Percentiles rank a stretch among this genome's conserved stretches.
These are phyloP conservation scores for Picea glauca DNA, from an alignment of 75 land plant genomes.

Conservation along the genomic window DNA sequence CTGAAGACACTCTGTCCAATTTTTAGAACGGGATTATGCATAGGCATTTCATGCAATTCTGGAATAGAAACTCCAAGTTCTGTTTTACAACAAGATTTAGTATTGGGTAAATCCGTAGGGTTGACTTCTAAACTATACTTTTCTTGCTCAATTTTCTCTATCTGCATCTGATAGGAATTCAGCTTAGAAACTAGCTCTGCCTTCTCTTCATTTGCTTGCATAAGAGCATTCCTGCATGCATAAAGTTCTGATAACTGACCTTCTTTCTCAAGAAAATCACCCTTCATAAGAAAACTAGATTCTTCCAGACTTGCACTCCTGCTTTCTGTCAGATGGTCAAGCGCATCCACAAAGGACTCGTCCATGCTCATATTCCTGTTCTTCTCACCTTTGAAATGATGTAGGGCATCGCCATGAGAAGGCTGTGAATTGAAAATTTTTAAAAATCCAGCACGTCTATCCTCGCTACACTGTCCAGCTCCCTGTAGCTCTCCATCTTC, in stretches of 20 bases:
- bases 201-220: slow-evolving; percentile 9
- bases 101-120: background rate
- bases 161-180: slow-evolving; percentile 1
- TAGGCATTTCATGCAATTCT: too few relatives aligned
- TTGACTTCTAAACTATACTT: background rate
- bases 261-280: too few relatives aligned
- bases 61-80: too few relatives aligned
- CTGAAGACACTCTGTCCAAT: background rate
- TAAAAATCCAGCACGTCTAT: background rate
- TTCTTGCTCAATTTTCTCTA: background rate
- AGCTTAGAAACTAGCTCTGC: background rate
- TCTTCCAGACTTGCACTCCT: too few relatives aligned
- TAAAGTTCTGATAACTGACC: too few relatives aligned
- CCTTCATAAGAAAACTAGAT: too few relatives aligned
- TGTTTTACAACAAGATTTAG: too few relatives aligned
- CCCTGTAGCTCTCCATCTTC: background rate
- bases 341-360: too few relatives aligned
- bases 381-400: too few relatives aligned
- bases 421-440: background rate
- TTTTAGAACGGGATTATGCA: background rate
- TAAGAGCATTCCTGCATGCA: background rate
- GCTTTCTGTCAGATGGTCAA: too few relatives aligned
- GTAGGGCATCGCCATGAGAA: background rate
- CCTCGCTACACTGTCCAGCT: background rate
- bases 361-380: too few relatives aligned